These are phyloP conservation scores for Magnolia changhungtana DNA, from an alignment of 164 flowering plant species.

Conservation along the genomic window DNA sequence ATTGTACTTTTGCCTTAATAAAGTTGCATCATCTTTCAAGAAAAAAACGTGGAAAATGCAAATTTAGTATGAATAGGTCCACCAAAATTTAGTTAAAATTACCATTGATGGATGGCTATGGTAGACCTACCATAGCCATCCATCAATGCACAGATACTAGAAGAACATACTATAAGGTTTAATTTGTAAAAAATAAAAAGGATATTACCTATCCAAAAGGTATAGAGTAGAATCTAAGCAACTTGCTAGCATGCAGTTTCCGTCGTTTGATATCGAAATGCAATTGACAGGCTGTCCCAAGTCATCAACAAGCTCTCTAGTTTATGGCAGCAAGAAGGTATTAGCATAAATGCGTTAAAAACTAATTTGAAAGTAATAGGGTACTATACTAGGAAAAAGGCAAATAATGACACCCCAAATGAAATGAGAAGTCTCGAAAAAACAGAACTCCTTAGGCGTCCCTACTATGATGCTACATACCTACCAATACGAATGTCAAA, in stretches of 20 bases:
- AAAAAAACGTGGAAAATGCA: too few species aligned
- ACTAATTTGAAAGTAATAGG: neutral
- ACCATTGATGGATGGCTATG: too few species aligned
- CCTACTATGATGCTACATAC: too few species aligned
- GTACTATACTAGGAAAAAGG: too few species aligned
- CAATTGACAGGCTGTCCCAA: constrained; percentile 95
- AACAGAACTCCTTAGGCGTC: too few species aligned
- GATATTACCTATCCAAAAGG: constrained; percentile 74
- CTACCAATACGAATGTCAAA: too few species aligned
- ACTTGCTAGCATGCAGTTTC: constrained; percentile 83
- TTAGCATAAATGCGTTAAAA: neutral
- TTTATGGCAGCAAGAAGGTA: constrained; percentile 12
- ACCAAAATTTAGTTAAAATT: too few species aligned
- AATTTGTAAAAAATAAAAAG: neutral
- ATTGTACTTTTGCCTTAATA: too few species aligned
- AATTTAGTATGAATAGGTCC: too few species aligned
- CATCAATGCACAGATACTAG: neutral
- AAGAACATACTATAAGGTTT: neutral
- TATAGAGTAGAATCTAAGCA: constrained; percentile 91
- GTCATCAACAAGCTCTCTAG: constrained; percentile 73
- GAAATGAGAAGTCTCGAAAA: too few species aligned
- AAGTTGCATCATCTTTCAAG: too few species aligned
- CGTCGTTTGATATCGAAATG: constrained; percentile 87
- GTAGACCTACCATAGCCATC: constrained; percentile 44
- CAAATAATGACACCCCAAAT: too few species aligned